A percentile compares a stretch with the other conserved stretches of the same genome.
These are phyloP conservation scores for Smallanthus sonchifolius DNA, from an alignment of 129 eudicot species.

Conservation along the genomic window DNA sequence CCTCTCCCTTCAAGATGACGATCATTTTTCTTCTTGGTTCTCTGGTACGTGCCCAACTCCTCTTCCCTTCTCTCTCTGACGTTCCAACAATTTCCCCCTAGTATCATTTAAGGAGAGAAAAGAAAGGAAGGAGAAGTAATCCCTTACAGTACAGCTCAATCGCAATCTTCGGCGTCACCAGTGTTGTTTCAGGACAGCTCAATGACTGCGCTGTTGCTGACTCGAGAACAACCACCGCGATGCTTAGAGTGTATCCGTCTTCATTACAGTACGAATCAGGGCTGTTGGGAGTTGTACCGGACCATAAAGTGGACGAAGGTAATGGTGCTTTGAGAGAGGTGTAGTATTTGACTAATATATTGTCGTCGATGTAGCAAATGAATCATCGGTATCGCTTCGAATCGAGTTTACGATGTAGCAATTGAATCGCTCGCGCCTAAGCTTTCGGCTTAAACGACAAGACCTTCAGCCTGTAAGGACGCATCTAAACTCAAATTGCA, in stretches of 20 bases:
- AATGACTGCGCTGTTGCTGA: not conserved
- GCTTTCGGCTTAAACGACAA: constrained; percentile 85
- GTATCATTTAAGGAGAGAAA: no score
- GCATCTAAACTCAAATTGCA: not conserved
- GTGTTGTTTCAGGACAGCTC: not conserved
- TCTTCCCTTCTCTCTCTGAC: no score
- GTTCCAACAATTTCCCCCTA: no score
- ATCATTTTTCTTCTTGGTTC: no score
- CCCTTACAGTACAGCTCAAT: no score
- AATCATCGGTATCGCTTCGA: not conserved
- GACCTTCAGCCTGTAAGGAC: constrained; percentile 65
- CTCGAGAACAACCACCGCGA: not conserved
- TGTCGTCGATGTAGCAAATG: constrained; percentile 47
- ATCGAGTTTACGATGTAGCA: no score
- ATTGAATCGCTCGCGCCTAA: constrained; percentile 44
- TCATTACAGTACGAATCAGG: constrained; percentile 41
- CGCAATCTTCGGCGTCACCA: no score
- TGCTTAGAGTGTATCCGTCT: constrained; percentile 5
- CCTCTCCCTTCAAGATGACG: no score
- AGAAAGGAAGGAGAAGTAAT: no score
- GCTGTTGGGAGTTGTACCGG: constrained; percentile 29
- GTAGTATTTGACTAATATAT: constrained; percentile 45
- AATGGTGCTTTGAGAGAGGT: constrained; percentile 26
- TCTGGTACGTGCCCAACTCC: no score
- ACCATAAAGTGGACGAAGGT: constrained; percentile 21